Conservation (phyloP, 345 rosid species). For the Salix purpurea region DNA sequence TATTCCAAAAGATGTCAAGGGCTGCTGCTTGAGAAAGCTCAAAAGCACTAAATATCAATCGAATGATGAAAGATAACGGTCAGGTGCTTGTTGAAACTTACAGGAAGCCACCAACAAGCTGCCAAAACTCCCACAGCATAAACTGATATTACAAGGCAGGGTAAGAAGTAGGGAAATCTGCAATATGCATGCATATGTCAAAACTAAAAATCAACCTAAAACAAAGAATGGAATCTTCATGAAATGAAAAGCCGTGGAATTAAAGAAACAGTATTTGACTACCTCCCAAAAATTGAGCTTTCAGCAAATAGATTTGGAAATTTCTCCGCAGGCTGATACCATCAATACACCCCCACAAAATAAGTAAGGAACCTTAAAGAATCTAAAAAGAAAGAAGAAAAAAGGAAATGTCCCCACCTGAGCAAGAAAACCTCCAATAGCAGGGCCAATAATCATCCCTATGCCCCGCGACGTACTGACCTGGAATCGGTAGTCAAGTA, state of each 20-base stretch:
- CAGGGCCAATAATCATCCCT: constrained; percentile 25
- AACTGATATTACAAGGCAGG: constrained; percentile 39
- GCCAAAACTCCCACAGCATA: constrained; percentile 30
- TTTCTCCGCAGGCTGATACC: constrained; percentile 35
- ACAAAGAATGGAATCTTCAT: too few species aligned
- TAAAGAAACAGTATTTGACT: neutral
- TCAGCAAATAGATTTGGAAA: constrained; percentile 28
- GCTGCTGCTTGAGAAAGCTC: too few species aligned
- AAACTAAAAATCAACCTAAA: neutral
- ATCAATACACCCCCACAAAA: too few species aligned
- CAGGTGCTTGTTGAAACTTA: constrained; percentile 10
- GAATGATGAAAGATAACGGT: too few species aligned
- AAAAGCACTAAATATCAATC: too few species aligned
- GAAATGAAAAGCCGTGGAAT: too few species aligned
- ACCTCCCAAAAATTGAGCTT: constrained; percentile 40
- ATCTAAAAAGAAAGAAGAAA: neutral
- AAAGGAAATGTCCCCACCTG: constrained; percentile 8
- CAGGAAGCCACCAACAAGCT: constrained; percentile 42
- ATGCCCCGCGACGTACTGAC: constrained; percentile 21
- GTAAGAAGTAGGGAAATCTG: constrained; percentile 44
- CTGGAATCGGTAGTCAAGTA: neutral
- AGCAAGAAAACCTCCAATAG: constrained; percentile 27
- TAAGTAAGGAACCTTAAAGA: too few species aligned
- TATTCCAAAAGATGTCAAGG: too few species aligned
- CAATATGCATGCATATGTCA: neutral